Base-by-base conservation (phyloP, 2,329 filamentous ascomycete genomes). In the Ophiostoma piceae region DNA sequence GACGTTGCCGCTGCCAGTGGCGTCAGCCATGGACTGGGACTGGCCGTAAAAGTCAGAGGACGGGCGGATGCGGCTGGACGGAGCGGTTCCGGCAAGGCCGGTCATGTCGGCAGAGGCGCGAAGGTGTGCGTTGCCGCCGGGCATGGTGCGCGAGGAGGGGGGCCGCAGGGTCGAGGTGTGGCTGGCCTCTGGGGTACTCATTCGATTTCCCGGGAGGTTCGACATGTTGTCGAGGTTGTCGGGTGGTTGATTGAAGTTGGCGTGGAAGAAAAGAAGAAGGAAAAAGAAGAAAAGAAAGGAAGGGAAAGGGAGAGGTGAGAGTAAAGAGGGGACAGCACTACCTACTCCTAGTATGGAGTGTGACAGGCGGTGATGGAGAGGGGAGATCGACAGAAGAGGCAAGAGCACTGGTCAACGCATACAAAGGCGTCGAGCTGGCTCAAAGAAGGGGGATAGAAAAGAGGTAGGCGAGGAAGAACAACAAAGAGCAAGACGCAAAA, bases 81-180 rank as follows among this genome's bases (percentile, higher is more conserved):
- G 75, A 88, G 87, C 75, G 82, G 92, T 78, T 75, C 84, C 78
- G 81, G 88, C 78, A 77, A 96, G 92, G 67, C 90, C 90, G 73
- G 92, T 91, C 91, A 98, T 96, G 79, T 99, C 95, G 76, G 95
- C 94, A 68, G 95, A 99, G 66, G 94, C 92, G 76, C 95, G 92
- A 73, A 99, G 88, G 79, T 95, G 92, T 80, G 70, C 43, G n/a
- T 94, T 90, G 72, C 90, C 86, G 72, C 90, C 87, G 71, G 89
- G 91, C 75, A 96, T 84, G 64, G 90, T 86, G 75, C 94, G 88
- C 74, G 94, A 90, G 60, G 89, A 86, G 67, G 93, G 92, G 66
- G 94, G 92, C 72, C 94, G 91, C 76, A 97, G 89, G 74, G 92
- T 89, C 68, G 90, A 90, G 72, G 91, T 88, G 77, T 89, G 92